Base-by-base conservation (phyloP, 2,329 filamentous ascomycete species). In the Zelopaecilomyces penicillatus region DNA sequence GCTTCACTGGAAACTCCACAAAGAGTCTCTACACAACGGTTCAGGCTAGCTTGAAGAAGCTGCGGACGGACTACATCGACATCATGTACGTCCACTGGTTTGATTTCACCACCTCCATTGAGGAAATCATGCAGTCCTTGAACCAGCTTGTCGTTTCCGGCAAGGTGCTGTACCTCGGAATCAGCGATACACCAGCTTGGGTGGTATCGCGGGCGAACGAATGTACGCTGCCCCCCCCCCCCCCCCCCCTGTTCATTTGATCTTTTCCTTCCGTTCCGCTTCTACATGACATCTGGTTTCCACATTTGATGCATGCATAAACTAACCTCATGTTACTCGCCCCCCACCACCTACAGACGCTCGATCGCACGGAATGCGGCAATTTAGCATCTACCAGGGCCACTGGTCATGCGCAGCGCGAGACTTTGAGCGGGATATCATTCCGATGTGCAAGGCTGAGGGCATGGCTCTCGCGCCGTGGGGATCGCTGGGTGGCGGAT, bases 381-480 rank as follows among this genome's bases (percentile, higher is more conserved):
- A 46, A 0, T 64, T 64, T 31, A 50, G 30, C 1, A 48, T 62
- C 9, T 64, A 62, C 29, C 59, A 63, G 10, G 61, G 61, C 7
- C 48, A 52, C 8, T 62, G 57, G 57, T 58, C 52, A 6, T 55
- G 51, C 2, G 44, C 52, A 2, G 29, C 30, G 4, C 41, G 60
- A 1, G 59, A 61, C 28, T 54, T 63, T 30, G 60, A 64, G 26
- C 49, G 52, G 0, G 61, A 64, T 3, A 55, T 64, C 37, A 53
- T 64, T 6, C 59, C 58, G 6, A 64, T 64, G 60, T 55, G 55
- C n/a, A 41, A 50, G 2, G 50, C 57, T n/a, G 54, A 60, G 6
- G 60, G 55, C 1, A 61, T 60, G 74, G 76, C 61, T 8, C 44
- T 76, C 76, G 73, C 73, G 67, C 71, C 45, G 57, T 69, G 39